These are phyloP conservation scores for Boletus huronensis DNA, from an alignment of 768 basidiomycete species.

Conservation along the genomic window DNA sequence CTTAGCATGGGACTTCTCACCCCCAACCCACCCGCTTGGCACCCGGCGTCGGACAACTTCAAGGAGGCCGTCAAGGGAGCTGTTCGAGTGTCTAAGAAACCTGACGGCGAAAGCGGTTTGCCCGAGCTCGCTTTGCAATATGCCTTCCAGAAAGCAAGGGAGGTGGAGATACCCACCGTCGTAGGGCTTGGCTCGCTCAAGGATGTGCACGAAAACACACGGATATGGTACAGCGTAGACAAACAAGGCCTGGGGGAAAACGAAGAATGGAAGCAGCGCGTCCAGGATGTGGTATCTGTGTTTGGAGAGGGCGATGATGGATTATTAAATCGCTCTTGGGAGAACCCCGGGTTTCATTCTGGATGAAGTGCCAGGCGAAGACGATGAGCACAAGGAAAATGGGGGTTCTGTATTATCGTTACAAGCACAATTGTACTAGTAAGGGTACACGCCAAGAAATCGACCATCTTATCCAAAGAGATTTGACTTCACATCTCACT, in stretches of 20 bases:
- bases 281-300: slow-evolving; percentile 34
- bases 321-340: slow-evolving; percentile 70
- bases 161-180: slow-evolving; percentile 56
- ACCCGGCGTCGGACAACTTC: slow-evolving; percentile 62
- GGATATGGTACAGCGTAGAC: slow-evolving; percentile 61
- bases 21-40: slow-evolving; percentile 59
- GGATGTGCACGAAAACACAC: slow-evolving; percentile 75
- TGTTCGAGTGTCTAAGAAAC: slow-evolving; percentile 23
- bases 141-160: slow-evolving; percentile 49
- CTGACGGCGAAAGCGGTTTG: slow-evolving; percentile 43
- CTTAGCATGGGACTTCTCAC: slow-evolving; percentile 82
- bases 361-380: slow-evolving; percentile 1
- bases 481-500: slow-evolving; percentile 38
- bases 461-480: slow-evolving; percentile 11
- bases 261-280: slow-evolving; percentile 44
- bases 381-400: not conserved
- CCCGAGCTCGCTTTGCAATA: slow-evolving; percentile 73
- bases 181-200: slow-evolving; percentile 64
- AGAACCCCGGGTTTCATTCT: slow-evolving; percentile 43
- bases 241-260: slow-evolving; percentile 32
- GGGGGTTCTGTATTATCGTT: slow-evolving; percentile 21
- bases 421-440: slow-evolving; percentile 22
- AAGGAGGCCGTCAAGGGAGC: slow-evolving; percentile 42
- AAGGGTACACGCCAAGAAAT: slow-evolving; percentile 19
- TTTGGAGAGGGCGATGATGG: slow-evolving; percentile 44